A percentile compares a stretch with the other conserved stretches of the same genome.
Conservation (phyloP, 1,284 basidiomycete species). For the Cronartium quercuum region DNA sequence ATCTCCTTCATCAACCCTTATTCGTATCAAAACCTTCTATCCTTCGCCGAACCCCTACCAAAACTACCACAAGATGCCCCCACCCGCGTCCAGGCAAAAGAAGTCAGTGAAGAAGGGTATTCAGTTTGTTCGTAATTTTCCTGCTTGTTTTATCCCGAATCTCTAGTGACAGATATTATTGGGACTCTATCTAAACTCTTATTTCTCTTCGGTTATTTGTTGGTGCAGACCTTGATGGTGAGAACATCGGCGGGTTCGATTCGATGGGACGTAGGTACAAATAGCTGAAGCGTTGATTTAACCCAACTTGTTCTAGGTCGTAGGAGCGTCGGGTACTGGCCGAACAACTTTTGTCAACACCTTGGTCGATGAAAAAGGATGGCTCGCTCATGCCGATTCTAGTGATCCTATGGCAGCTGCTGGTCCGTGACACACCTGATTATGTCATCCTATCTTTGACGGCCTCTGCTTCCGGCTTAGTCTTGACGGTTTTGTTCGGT, state of each 20-base stretch:
- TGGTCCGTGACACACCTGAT: neutral
- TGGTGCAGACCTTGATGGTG: constrained; percentile 34
- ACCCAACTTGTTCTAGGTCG: constrained; percentile 11
- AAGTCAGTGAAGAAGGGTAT: constrained; percentile 38
- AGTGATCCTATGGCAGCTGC: constrained; percentile 33
- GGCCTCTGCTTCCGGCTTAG: neutral
- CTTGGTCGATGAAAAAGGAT: constrained; percentile 52
- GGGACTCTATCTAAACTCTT: neutral
- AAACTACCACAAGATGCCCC: neutral
- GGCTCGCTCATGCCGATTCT: constrained; percentile 31
- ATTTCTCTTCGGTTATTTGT: neutral
- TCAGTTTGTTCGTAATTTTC: constrained; percentile 20
- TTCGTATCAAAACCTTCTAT: no score
- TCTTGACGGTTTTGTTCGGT: neutral
- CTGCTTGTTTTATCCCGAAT: neutral
- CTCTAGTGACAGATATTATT: neutral
- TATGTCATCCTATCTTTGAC: neutral
- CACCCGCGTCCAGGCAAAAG: constrained; percentile 8
- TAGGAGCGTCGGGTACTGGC: constrained; percentile 86
- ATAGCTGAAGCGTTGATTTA: neutral
- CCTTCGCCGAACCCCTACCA: no score
- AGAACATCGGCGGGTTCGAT: neutral
- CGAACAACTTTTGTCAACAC: constrained; percentile 98
- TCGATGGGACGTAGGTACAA: neutral
- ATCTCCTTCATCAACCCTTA: no score